Percentiles rank a stretch among this genome's conserved stretches.
Evolutionary conservation across 257 asterid species (phyloP).

Genomic region (Prunella vulgaris): DNA sequence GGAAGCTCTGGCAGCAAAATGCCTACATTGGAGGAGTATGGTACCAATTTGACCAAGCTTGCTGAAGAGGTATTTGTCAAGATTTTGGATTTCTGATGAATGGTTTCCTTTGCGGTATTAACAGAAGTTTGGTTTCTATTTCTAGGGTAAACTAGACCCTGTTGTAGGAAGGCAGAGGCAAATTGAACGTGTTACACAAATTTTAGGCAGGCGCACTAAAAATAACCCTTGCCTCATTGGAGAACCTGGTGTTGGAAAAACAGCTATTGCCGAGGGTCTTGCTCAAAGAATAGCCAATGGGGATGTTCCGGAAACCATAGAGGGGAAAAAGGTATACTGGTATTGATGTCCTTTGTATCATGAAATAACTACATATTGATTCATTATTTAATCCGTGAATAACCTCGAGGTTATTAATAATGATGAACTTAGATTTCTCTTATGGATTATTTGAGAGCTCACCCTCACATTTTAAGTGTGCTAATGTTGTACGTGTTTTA

Average conservation of each 20-base stretch:
- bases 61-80: conserved; percentile 74
- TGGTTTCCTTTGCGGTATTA: background rate
- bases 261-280: conserved; percentile 98
- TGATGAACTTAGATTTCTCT: background rate
- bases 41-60: conserved; percentile 69
- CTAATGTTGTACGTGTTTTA: background rate
- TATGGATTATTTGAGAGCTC: background rate
- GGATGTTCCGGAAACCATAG: conserved; percentile 96
- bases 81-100: background rate
- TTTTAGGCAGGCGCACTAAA: conserved; percentile 92
- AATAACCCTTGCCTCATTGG: conserved; percentile 98
- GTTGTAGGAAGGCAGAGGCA: conserved; percentile 91
- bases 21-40: conserved; percentile 78
- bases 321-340: conserved; percentile 81
- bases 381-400: background rate
- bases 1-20: conserved; percentile 69
- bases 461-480: background rate
- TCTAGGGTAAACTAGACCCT: conserved; percentile 93
- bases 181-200: conserved; percentile 96
- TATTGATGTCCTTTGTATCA: background rate
- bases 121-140: background rate
- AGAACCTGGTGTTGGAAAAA: conserved; percentile 99
- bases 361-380: background rate
- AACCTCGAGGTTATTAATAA: background rate
- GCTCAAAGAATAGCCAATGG: conserved; percentile 95